Evolutionary conservation across 257 asterid species (phyloP).

Genomic region (Nicotiana noctiflora): DNA sequence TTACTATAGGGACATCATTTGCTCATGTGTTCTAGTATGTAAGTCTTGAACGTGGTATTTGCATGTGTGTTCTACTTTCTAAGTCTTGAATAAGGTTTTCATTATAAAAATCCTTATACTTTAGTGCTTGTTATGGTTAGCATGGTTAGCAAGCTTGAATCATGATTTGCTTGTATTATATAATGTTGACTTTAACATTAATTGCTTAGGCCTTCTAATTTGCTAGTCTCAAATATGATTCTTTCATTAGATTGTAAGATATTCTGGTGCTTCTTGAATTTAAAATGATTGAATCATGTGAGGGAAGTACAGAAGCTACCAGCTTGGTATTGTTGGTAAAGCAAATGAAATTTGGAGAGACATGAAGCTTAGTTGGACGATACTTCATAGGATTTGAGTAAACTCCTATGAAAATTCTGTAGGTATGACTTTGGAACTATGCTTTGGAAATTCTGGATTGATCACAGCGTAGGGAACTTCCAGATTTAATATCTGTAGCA

Average conservation of each 20-base stretch:
- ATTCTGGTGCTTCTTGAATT: neutral
- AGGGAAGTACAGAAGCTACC: neutral
- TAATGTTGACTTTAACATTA: neutral
- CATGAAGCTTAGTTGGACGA: neutral
- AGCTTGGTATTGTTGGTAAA: neutral
- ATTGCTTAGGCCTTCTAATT: neutral
- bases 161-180: neutral
- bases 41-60: neutral
- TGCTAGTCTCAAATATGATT: neutral
- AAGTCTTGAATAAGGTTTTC: neutral
- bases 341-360: neutral
- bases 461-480: neutral
- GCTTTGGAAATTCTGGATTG: neutral
- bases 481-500: neutral
- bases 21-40: neutral
- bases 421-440: neutral
- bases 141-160: neutral
- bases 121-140: neutral
- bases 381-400: neutral
- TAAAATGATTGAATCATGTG: neutral
- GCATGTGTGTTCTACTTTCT: neutral
- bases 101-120: neutral
- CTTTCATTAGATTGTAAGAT: slow-evolving; percentile 1
- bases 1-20: neutral
- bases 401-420: neutral